Evolutionary conservation across 441 rosid genomes (phyloP), one percentile per base, ranked within the genome.

Genomic region (Pelargonium citronellum): DNA sequence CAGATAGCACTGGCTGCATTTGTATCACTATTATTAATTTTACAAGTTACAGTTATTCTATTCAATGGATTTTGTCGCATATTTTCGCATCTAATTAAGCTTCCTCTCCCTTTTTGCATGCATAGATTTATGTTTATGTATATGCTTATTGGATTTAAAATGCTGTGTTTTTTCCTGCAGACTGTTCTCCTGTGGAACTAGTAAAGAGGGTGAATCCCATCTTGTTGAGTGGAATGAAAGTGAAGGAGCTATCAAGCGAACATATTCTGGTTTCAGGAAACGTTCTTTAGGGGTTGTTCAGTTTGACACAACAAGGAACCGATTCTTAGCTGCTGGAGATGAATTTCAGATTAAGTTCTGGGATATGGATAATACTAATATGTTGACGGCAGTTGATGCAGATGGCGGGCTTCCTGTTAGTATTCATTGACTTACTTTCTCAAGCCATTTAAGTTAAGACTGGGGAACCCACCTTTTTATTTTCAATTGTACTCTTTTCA

Each of bases 221-320:
- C 71, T 90, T 71, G 96, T 90, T 81, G 96, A 90, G 67, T 90
- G 96, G 96, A 88, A 90, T 84, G 93, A 90, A 81, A 90, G 91
- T 75, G 91, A 88, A 84, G 91, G 93, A 73, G 81, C 87, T 69
- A 86, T 90, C 43, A 90, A 82, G 79, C 84, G 86, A 7, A 64
- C 73, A 1, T 90, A 86, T 80, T 72, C 20, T 72, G 96, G 96
- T 69, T 89, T 90, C 72, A 89, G 86, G 58, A 90, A 90, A 83
- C 80, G 84, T 62, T 77, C 93, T 58, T 79, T 37, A 1, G 90
- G 86, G 55, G 73, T 87, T 76, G 90, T 90, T 74, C 91, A 90
- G 76, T 90, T 90, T 73, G 93, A 90, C 71, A 87, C 90, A 17
- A 88, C 91, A 41, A 88, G 86, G 83, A 90, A 84, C 69, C 78